phyloP scores from a whole-genome alignment of 768 basidiomycete genomes.

The Cantharellus anzutake region DNA sequence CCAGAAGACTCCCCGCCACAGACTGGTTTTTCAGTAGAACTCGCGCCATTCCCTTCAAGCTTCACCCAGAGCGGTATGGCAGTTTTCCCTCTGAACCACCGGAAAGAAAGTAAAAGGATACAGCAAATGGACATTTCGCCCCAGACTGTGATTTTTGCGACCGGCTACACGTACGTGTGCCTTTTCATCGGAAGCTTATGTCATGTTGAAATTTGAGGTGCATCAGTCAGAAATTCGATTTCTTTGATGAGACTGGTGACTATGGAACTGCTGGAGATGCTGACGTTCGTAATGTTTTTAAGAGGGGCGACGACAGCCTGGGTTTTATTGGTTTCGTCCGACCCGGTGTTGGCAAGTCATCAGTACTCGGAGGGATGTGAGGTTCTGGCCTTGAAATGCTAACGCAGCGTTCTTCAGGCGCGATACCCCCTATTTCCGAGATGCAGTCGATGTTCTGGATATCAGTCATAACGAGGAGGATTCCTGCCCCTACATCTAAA shows the following conservation, averaged over 20 bases:
- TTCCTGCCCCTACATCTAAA: conserved; percentile 24
- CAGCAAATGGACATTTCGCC: conserved; percentile 23
- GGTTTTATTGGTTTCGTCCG: conserved; percentile 39
- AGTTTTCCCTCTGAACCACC: conserved; percentile 25
- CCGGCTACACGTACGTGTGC: conserved; percentile 22
- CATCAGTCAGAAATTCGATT: conserved; percentile 21
- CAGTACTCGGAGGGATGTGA: not conserved
- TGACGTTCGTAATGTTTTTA: conserved; percentile 26
- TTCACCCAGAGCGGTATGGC: conserved; percentile 26
- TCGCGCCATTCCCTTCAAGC: conserved; percentile 35
- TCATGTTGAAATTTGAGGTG: not conserved
- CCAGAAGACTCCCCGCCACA: conserved; percentile 29
- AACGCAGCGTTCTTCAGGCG: conserved; percentile 19
- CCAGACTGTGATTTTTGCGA: conserved; percentile 30
- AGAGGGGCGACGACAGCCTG: conserved; percentile 26
- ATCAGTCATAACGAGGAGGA: conserved; percentile 20
- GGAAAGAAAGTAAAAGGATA: conserved; percentile 28
- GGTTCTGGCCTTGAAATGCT: not conserved
- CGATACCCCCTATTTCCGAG: conserved; percentile 40
- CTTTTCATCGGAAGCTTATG: not conserved
- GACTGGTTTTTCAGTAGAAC: conserved; percentile 28
- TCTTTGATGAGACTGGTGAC: conserved; percentile 20
- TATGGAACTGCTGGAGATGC: conserved; percentile 26
- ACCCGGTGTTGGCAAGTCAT: conserved; percentile 32
- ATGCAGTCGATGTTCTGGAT: conserved; percentile 43